Conservation (phyloP, 1,284 basidiomycete species). For the Ceratobasidium sp. region DNA sequence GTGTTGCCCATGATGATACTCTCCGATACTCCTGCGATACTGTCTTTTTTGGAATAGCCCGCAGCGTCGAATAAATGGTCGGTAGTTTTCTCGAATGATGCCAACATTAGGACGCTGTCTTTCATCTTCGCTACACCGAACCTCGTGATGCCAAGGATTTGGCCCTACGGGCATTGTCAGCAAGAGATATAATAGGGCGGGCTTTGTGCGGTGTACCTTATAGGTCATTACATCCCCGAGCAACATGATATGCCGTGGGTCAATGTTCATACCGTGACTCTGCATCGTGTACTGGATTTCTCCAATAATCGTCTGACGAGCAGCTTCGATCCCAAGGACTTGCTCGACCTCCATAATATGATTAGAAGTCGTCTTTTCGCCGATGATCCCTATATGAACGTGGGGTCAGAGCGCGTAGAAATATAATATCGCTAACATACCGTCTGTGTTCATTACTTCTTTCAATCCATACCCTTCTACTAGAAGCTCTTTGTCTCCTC, state of each 20-base stretch:
- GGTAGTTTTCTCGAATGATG: conserved; percentile 99
- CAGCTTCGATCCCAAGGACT: conserved; percentile 97
- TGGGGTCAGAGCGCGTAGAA: neutral
- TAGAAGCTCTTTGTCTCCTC: conserved; percentile 86
- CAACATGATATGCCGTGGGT: conserved; percentile 98
- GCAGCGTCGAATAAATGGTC: conserved; percentile 99
- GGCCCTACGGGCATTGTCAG: conserved; percentile 71
- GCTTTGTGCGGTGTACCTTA: conserved; percentile 67
- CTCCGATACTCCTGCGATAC: conserved; percentile 96
- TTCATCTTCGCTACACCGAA: conserved; percentile 99
- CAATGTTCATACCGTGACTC: conserved; percentile 98
- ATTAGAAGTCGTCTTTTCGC: conserved; percentile 92
- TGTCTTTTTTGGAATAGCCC: conserved; percentile 94
- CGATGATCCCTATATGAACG: conserved; percentile 77
- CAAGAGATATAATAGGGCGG: neutral
- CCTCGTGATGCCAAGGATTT: conserved; percentile 97
- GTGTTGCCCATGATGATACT: conserved; percentile 99
- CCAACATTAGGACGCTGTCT: conserved; percentile 98
- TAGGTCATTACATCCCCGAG: conserved; percentile 99
- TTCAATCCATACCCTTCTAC: conserved; percentile 98
- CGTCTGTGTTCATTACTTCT: conserved; percentile 97
- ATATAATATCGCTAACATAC: conserved; percentile 57
- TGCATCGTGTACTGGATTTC: conserved; percentile 99
- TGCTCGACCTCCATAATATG: conserved; percentile 96
- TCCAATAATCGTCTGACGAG: conserved; percentile 92